Conservation (phyloP, 1,139 yeast species). For the Taiozyma sp. region DNA sequence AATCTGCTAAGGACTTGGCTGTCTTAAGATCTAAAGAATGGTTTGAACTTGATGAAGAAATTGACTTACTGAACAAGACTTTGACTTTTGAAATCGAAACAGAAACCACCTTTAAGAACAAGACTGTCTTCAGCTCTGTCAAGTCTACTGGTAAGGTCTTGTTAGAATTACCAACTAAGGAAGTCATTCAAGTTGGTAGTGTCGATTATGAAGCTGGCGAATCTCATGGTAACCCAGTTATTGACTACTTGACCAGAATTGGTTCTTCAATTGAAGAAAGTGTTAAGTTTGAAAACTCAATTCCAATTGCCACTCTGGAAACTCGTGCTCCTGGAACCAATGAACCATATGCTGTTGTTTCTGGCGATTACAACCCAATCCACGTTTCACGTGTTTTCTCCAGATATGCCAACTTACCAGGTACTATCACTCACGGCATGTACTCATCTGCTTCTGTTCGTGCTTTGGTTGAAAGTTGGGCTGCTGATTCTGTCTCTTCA, state of each 20-base stretch:
- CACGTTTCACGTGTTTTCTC: conserved; percentile 97
- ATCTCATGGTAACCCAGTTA: conserved; percentile 96
- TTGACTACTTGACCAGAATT: conserved; percentile 86
- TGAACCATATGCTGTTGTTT: conserved; percentile 94
- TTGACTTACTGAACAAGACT: conserved; percentile 73
- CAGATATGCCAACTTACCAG: conserved; percentile 87
- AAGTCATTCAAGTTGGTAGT: conserved; percentile 80
- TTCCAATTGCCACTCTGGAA: conserved; percentile 68
- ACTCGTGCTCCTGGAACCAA: conserved; percentile 61
- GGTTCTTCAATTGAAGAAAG: conserved; percentile 96
- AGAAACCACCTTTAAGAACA: conserved; percentile 74
- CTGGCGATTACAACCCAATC: conserved; percentile 98
- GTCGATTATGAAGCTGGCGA: conserved; percentile 89
- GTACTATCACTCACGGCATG: conserved; percentile 99
- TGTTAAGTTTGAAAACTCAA: conserved; percentile 80
- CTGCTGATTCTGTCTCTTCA: conserved; percentile 93
- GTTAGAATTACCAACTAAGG: conserved; percentile 91
- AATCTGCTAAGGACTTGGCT: conserved; percentile 84
- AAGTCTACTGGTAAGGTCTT: conserved; percentile 80
- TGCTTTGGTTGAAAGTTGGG: conserved; percentile 95
- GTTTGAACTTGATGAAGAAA: conserved; percentile 79
- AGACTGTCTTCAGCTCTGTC: conserved; percentile 73
- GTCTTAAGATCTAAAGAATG: conserved; percentile 94
- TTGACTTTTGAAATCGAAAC: conserved; percentile 90
- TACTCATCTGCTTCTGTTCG: conserved; percentile 95